Evolutionary conservation across 352 stramenopile species (phyloP), one percentile per base, ranked within the genome.

Genomic region (Globisporangium megalacanthum): DNA sequence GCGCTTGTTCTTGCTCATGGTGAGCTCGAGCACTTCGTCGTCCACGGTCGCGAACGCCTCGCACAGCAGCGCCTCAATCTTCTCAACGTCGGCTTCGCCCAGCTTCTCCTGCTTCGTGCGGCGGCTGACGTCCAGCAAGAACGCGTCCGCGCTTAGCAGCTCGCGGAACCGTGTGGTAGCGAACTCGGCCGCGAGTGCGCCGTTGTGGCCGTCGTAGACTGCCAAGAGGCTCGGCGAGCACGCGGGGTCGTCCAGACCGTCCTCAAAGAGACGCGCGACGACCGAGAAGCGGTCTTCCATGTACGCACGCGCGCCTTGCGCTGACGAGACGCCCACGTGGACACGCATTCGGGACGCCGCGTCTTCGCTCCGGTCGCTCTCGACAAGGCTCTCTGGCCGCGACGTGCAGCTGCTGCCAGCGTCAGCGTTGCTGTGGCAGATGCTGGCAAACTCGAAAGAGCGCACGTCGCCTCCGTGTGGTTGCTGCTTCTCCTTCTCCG

Each of bases 251-350:
- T 73, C 64, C 42, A 73, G 55, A 45, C 68, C 60, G 45, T 83
- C 76, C 47, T 83, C 76, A 51, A 89, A 72, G 39, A 92, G 58
- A n/a, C 70, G 69, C 52, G 81, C 75, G 14, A 79, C 64, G 4
- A 90, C 75, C 8, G 79, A 83, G 51, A 79, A 86, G 1, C 78
- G 76, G 56, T 92, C 82, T 68, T 92, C 82, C 82, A 92, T 92
- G 66, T 92, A 92, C 39, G 69, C 68, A 15, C 82, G 73, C 8
- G 79, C 77, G 15, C 82, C 82, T 61, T 92, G 82, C 10, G 79
- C 77, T 0, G 72, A 49, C 15, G 77, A 68, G 0, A 86, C 62
- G 10, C 75, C 75, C 17, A 88, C 69, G 36, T 72, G 70, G 7
- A 84, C 62, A n/a, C 69, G 66, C 66, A 86, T 75, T 39, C 54